Conservation (phyloP, 257 asterid species). For the Echites panduratus region DNA sequence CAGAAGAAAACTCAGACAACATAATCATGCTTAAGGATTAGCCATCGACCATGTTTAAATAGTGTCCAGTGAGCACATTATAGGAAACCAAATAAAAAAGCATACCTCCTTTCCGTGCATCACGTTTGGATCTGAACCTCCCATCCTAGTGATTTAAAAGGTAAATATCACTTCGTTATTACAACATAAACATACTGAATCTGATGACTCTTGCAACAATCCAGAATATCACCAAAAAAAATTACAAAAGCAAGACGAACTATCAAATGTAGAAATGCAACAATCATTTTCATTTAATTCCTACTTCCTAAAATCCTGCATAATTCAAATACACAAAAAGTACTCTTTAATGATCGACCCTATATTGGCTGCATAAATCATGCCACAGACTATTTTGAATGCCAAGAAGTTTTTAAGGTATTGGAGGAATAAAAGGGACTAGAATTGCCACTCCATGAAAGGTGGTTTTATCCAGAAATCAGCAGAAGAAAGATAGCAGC, state of each 20-base stretch:
- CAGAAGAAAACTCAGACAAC: background rate
- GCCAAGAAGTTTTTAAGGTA: background rate
- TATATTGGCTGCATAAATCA: background rate
- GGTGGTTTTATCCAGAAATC: background rate
- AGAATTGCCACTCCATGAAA: background rate
- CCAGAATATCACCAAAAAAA: slow-evolving; percentile 5
- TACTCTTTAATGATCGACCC: background rate
- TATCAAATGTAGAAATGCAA: background rate
- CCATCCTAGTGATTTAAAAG: slow-evolving; percentile 74
- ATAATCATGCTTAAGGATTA: background rate
- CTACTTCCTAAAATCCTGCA: background rate
- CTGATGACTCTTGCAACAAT: slow-evolving; percentile 8
- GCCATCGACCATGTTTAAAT: background rate
- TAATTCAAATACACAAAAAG: background rate
- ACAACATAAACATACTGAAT: slow-evolving; percentile 13
- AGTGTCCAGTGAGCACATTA: background rate
- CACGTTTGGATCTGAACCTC: slow-evolving; percentile 94
- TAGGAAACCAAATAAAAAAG: slow-evolving; percentile 16
- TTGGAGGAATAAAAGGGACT: background rate
- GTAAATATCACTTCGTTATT: slow-evolving; percentile 29
- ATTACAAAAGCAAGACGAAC: background rate
- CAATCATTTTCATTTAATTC: background rate
- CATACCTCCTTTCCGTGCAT: slow-evolving; percentile 98
- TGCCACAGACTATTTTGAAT: background rate
- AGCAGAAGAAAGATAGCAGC: background rate